Percentiles rank a stretch among this genome's conserved stretches.
phyloP scores from a whole-genome alignment of 2,329 filamentous ascomycete species.

The Penicillium sp. region DNA sequence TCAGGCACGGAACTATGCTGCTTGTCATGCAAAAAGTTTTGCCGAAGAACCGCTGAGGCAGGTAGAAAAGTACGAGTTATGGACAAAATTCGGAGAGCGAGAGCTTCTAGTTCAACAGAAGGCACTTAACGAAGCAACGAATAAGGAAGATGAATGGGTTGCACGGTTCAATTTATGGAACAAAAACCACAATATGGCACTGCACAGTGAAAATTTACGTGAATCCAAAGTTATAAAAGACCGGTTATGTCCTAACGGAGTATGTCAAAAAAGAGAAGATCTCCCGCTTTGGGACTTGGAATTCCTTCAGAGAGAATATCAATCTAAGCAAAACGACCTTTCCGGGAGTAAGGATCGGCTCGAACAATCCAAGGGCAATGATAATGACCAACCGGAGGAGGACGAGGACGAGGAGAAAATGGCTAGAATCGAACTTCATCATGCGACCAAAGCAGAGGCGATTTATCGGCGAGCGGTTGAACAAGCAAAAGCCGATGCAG shows the following conservation, averaged over 20 bases:
- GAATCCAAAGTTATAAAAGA: background rate
- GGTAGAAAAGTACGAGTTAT: background rate
- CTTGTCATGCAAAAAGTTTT: background rate
- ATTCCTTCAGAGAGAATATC: background rate
- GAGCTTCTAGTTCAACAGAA: background rate
- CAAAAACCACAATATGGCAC: background rate
- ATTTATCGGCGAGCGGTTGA: background rate
- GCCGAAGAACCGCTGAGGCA: background rate
- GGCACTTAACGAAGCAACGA: background rate
- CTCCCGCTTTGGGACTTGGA: background rate
- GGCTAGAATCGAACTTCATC: background rate
- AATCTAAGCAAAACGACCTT: background rate
- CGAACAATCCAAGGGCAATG: background rate
- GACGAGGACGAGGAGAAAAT: background rate
- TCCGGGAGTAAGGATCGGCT: background rate
- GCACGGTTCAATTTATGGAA: background rate
- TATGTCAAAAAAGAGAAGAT: background rate
- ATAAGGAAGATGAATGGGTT: background rate
- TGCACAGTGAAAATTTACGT: background rate
- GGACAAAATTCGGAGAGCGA: background rate
- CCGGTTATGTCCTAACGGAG: background rate
- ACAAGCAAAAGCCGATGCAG: background rate
- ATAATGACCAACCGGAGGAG: background rate
- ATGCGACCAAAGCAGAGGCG: background rate
- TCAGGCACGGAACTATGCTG: conserved; percentile 7